Evolutionary conservation across 202 grass and related monocot species (phyloP), one percentile per base, ranked within the genome.

Genomic region (Schoenoplectus tabernaemontani): DNA sequence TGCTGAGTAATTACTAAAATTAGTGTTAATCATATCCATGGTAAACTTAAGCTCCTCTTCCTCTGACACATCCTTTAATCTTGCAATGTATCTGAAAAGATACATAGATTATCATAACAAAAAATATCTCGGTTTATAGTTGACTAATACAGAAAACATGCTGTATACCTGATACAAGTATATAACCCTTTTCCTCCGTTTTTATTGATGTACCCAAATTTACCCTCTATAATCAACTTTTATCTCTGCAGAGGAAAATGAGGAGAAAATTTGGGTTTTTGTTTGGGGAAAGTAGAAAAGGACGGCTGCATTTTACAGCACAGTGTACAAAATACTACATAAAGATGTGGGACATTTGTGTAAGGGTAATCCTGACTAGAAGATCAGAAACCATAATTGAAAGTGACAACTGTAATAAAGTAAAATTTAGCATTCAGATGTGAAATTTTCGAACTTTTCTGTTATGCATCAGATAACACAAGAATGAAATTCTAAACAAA

Each of bases 1-100:
- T 71, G 94, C 94, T 32, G 94, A 94, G 83, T 94, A 94, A 84
- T 97, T 97, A 85, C 94, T 97, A 72, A 97, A 97, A 82, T 97
- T 97, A 13, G 84, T 87, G 41, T 89, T 68, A 48, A 97, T 97
- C 86, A 93, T 93, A 73, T 89, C 81, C 86, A 88, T 97, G 3
- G 94, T 97, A 67, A 87, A 97, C 48, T 88, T 88, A 22, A 97
- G 87, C 80, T 97, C 91, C 66, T 97, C 86, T 80, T 94, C 94
- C 66, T 94, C 87, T 36, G 86, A 59, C 57, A 87, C 81, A 44
- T 87, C 87, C n/a, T 87, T 90, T 67, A 98, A 88, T 59, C 79
- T 89, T 54, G 91, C 86, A 81, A 98, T 83, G 87, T 94, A 98
- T 76, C 95, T 98, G 84, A 79, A 57, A 38, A 80, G 24, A 73